Percentiles rank a stretch among this genome's conserved stretches.
phyloP scores from a whole-genome alignment of 331 rosid species.

The Rhamnella rubrinervis region DNA sequence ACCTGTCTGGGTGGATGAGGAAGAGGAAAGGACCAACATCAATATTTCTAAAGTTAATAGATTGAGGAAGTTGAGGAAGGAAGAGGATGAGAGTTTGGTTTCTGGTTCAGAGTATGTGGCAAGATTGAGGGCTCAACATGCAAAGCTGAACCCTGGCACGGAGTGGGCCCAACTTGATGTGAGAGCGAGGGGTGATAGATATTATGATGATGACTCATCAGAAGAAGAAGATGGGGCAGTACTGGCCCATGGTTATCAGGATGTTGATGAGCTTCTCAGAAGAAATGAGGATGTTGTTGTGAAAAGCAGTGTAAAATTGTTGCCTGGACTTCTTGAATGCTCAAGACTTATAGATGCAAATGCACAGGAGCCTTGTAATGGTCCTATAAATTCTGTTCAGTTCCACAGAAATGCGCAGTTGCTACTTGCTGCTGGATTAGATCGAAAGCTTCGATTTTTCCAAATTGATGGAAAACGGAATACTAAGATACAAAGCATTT shows the following conservation, averaged over 20 bases:
- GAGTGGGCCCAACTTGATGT: constrained; percentile 68
- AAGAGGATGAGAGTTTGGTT: constrained; percentile 60
- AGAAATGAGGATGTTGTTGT: constrained; percentile 70
- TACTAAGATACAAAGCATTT: constrained; percentile 67
- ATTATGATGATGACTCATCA: constrained; percentile 49
- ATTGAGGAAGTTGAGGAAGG: constrained; percentile 76
- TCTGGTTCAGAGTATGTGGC: constrained; percentile 68
- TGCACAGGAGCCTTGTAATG: constrained; percentile 55
- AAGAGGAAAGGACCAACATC: constrained; percentile 56
- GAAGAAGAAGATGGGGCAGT: constrained; percentile 58
- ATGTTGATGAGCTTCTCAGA: constrained; percentile 61
- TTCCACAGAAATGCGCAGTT: constrained; percentile 68
- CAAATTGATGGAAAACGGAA: constrained; percentile 72
- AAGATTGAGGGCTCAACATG: constrained; percentile 87
- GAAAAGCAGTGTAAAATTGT: constrained; percentile 51
- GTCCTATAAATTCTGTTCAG: constrained; percentile 61
- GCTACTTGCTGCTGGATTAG: constrained; percentile 65
- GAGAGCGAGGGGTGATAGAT: constrained; percentile 22
- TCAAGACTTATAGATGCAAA: constrained; percentile 68
- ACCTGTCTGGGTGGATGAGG: constrained; percentile 83
- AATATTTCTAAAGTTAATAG: constrained; percentile 64
- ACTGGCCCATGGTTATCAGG: constrained; percentile 44
- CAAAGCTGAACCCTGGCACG: constrained; percentile 71
- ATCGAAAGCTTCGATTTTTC: constrained; percentile 60
- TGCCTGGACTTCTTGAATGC: constrained; percentile 62